These are phyloP conservation scores for Blepharisma undulans DNA, from an alignment of 169 alveolate species.

Conservation along the genomic window DNA sequence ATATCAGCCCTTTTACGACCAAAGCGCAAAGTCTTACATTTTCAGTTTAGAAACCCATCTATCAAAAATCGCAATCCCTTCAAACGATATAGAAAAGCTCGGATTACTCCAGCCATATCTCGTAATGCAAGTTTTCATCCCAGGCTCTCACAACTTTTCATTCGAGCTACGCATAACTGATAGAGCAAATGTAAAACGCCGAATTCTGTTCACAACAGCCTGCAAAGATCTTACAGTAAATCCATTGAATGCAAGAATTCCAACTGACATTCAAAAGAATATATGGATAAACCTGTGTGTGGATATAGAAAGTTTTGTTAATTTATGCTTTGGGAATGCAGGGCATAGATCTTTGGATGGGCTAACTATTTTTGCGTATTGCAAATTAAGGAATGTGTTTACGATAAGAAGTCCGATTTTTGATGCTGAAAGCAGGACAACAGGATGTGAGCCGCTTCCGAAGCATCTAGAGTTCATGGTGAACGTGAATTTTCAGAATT, in stretches of 20 bases:
- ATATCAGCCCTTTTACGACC: slow-evolving; percentile 52
- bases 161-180: slow-evolving; percentile 75
- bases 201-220: slow-evolving; percentile 67
- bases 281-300: slow-evolving; percentile 63
- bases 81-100: slow-evolving; percentile 53
- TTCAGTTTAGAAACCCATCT: slow-evolving; percentile 48
- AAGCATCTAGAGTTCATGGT: background rate
- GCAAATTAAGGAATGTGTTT: slow-evolving; percentile 63
- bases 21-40: slow-evolving; percentile 57
- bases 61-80: slow-evolving; percentile 62
- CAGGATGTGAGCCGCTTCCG: background rate
- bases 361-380: slow-evolving; percentile 54
- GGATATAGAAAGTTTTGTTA: slow-evolving; percentile 58
- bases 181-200: slow-evolving; percentile 60
- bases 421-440: slow-evolving; percentile 15
- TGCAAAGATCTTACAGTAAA: slow-evolving; percentile 57
- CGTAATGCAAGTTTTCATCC: slow-evolving; percentile 57
- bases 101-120: slow-evolving; percentile 66
- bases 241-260: slow-evolving; percentile 71
- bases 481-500: background rate
- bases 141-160: slow-evolving; percentile 49
- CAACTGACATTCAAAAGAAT: slow-evolving; percentile 56
- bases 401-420: slow-evolving; percentile 63
- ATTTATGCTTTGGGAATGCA: slow-evolving; percentile 42
- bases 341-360: slow-evolving; percentile 60